A percentile compares a stretch with the other conserved stretches of the same genome.
phyloP scores from a whole-genome alignment of 805 yeast species.

The Saccharomycopsis sp. region DNA sequence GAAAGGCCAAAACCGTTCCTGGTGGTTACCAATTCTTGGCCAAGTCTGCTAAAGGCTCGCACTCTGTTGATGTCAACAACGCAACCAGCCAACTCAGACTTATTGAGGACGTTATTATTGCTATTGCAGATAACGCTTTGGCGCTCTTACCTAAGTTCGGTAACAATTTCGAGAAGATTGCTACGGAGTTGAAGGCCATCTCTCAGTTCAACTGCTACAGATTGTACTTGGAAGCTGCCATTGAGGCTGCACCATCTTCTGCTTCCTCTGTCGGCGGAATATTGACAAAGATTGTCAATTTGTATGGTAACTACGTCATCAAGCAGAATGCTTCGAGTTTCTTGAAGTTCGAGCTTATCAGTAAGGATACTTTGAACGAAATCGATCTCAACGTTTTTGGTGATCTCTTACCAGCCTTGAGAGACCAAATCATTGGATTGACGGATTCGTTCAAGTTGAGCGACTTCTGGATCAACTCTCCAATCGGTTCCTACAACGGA shows the following conservation, averaged over 20 bases:
- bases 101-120: constrained; percentile 35
- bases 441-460: constrained; percentile 81
- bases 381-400: constrained; percentile 39
- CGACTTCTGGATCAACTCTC: constrained; percentile 75
- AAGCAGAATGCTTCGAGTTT: constrained; percentile 69
- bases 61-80: constrained; percentile 24
- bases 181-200: constrained; percentile 39
- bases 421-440: constrained; percentile 68
- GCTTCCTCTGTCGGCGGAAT: constrained; percentile 38
- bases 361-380: constrained; percentile 33
- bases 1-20: constrained; percentile 26
- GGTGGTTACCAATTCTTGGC: constrained; percentile 29
- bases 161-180: constrained; percentile 40
- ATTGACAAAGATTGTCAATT: constrained; percentile 47
- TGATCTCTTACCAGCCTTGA: constrained; percentile 40
- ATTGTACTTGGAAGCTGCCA: constrained; percentile 38
- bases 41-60: constrained; percentile 13
- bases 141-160: constrained; percentile 30
- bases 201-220: constrained; percentile 48
- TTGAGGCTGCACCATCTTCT: constrained; percentile 29
- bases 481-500: constrained; percentile 77
- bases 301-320: constrained; percentile 60
- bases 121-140: constrained; percentile 25
- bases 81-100: constrained; percentile 32
- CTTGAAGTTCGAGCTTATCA: constrained; percentile 53